Conservation (phyloP, 1,139 yeast species). For the Diutina ranongensis region DNA sequence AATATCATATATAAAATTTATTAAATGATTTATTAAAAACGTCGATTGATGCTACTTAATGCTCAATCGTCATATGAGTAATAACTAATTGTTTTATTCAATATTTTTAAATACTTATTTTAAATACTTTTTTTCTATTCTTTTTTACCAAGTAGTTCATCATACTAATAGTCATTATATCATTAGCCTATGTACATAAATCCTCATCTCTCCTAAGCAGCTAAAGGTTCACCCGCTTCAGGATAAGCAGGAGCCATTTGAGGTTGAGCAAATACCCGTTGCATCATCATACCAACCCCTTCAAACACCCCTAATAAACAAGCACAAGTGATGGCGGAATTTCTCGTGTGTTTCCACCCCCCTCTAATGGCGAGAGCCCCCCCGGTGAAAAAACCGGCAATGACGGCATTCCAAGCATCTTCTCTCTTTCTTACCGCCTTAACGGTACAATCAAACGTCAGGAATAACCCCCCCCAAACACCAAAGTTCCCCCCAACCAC, state of each 20-base stretch:
- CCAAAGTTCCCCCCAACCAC: conserved; percentile 99
- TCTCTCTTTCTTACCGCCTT: conserved; percentile 95
- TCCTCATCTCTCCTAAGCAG: background rate
- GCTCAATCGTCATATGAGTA: too few relatives aligned
- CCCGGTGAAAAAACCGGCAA: conserved; percentile 98
- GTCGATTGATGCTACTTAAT: too few relatives aligned
- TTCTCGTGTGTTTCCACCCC: conserved; percentile 95
- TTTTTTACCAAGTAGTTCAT: background rate
- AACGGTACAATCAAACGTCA: conserved; percentile 90
- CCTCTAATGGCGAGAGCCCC: conserved; percentile 97
- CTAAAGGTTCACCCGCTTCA: conserved; percentile 5
- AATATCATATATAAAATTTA: too few relatives aligned
- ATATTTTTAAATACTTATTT: too few relatives aligned
- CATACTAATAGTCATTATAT: background rate
- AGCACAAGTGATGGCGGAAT: conserved; percentile 96
- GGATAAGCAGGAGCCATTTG: conserved; percentile 6
- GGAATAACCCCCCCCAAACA: conserved; percentile 98
- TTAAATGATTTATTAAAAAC: too few relatives aligned
- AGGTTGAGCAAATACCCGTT: conserved; percentile 60
- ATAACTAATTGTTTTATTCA: too few relatives aligned
- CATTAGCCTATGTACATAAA: conserved; percentile 1
- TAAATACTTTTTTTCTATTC: too few relatives aligned
- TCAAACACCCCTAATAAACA: conserved; percentile 93
- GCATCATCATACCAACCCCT: conserved; percentile 97
- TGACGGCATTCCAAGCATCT: conserved; percentile 96